Conservation (phyloP, 768 basidiomycete genomes). For the Mycena rebaudengoi region DNA sequence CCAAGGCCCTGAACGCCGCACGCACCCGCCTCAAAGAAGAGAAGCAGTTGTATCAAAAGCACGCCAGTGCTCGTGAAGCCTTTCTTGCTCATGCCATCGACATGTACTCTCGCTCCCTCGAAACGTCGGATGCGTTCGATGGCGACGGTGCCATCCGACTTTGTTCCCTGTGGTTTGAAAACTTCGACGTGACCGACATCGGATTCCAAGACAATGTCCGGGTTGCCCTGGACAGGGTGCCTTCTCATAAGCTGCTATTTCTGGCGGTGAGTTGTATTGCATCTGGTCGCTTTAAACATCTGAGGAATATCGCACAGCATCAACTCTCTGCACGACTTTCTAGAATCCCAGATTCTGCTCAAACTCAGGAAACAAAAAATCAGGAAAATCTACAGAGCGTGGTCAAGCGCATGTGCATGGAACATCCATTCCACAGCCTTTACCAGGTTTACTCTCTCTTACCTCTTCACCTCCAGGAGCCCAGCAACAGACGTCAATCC, state of each 20-base stretch:
- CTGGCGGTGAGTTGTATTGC: slow-evolving; percentile 61
- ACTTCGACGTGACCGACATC: slow-evolving; percentile 69
- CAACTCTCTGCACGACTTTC: slow-evolving; percentile 93
- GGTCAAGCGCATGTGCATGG: slow-evolving; percentile 79
- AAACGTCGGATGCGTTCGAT: slow-evolving; percentile 75
- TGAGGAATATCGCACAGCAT: slow-evolving; percentile 51
- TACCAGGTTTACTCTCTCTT: slow-evolving; percentile 88
- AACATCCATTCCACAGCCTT: slow-evolving; percentile 94
- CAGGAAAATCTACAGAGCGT: slow-evolving; percentile 71
- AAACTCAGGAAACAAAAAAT: slow-evolving; percentile 56
- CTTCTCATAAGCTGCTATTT: slow-evolving; percentile 90
- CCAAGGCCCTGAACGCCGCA: slow-evolving; percentile 27
- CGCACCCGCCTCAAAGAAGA: slow-evolving; percentile 52
- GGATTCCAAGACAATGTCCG: slow-evolving; percentile 51
- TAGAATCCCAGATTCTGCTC: slow-evolving; percentile 39
- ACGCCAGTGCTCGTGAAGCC: slow-evolving; percentile 58
- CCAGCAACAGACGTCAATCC: slow-evolving; percentile 51
- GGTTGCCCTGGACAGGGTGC: slow-evolving; percentile 63
- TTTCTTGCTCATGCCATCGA: slow-evolving; percentile 81
- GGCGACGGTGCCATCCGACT: slow-evolving; percentile 82
- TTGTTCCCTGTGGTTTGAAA: slow-evolving; percentile 91
- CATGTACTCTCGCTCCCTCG: slow-evolving; percentile 86
- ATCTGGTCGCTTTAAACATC: slow-evolving; percentile 3
- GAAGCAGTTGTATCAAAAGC: slow-evolving; percentile 58
- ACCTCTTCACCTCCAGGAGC: slow-evolving; percentile 36